Conservation (phyloP, 2,329 filamentous ascomycete genomes). For the Bipolaris sorokiniana region DNA sequence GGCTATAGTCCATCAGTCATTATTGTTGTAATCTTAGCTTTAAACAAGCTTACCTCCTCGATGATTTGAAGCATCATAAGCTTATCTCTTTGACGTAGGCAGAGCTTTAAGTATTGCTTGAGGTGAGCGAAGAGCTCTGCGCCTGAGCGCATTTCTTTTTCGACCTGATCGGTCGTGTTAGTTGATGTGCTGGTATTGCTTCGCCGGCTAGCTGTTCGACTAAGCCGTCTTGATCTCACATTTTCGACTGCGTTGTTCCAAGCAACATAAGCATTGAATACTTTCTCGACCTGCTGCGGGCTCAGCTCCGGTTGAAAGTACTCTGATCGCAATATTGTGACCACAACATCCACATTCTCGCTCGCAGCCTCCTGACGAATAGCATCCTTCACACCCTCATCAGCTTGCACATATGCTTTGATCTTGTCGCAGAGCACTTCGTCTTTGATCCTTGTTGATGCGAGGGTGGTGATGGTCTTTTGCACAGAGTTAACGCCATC, state of each 20-base stretch:
- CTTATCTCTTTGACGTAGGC: conserved; percentile 91
- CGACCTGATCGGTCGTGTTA: conserved; percentile 57
- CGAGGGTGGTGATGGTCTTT: conserved; percentile 80
- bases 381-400: conserved; percentile 74
- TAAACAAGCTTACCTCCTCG: conserved; percentile 66
- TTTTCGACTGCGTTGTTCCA: conserved; percentile 96
- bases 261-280: conserved; percentile 94
- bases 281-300: conserved; percentile 76
- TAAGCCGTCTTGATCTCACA: conserved; percentile 46
- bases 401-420: conserved; percentile 75
- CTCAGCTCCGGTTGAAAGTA: conserved; percentile 73
- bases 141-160: conserved; percentile 85
- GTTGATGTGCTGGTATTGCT: conserved; percentile 37
- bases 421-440: conserved; percentile 79
- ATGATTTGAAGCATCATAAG: conserved; percentile 95
- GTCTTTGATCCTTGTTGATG: conserved; percentile 76
- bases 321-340: conserved; percentile 82
- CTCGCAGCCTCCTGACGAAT: conserved; percentile 75
- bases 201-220: conserved; percentile 43
- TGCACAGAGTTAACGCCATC: conserved; percentile 90
- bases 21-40: neutral
- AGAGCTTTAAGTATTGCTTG: conserved; percentile 92
- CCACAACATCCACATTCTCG: conserved; percentile 83
- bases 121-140: conserved; percentile 92
- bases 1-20: conserved; percentile 56